Evolutionary conservation across 2,329 filamentous ascomycete species (phyloP).

Genomic region (Monilinia fructicola): DNA sequence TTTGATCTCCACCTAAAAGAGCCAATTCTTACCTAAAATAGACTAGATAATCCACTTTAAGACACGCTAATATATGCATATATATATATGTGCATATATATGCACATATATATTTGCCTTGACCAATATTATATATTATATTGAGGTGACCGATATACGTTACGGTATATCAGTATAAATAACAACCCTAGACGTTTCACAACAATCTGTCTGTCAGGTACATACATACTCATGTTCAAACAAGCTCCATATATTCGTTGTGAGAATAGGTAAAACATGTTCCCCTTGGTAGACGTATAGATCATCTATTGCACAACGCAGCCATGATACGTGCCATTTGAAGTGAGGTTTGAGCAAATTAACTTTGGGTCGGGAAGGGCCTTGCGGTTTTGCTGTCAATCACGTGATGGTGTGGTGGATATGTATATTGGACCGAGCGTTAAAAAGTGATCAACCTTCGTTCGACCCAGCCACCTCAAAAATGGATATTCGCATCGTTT

Average conservation of each 20-base stretch:
- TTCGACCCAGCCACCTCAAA: slow-evolving; percentile 24
- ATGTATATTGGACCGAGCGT: background rate
- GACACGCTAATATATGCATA: too few relatives aligned
- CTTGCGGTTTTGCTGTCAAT: slow-evolving; percentile 11
- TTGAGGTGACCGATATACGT: too few relatives aligned
- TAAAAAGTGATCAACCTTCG: slow-evolving; percentile 1
- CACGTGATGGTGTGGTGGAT: background rate
- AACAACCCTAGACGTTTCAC: slow-evolving; percentile 19
- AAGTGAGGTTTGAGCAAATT: slow-evolving; percentile 4
- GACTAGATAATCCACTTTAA: too few relatives aligned
- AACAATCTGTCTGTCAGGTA: background rate
- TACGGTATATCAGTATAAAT: too few relatives aligned
- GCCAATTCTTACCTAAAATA: too few relatives aligned
- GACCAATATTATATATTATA: too few relatives aligned
- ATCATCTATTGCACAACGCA: slow-evolving; percentile 17
- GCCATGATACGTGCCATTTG: slow-evolving; percentile 9
- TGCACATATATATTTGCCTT: too few relatives aligned
- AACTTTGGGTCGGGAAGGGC: background rate
- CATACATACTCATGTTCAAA: background rate
- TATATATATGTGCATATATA: too few relatives aligned
- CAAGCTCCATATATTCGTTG: slow-evolving; percentile 15
- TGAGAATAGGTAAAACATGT: slow-evolving; percentile 6
- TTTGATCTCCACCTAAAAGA: too few relatives aligned
- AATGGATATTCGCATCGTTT: background rate
- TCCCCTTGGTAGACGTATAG: background rate